Evolutionary conservation across 768 basidiomycete species (phyloP).

Genomic region (Podaxis carcinomalis): DNA sequence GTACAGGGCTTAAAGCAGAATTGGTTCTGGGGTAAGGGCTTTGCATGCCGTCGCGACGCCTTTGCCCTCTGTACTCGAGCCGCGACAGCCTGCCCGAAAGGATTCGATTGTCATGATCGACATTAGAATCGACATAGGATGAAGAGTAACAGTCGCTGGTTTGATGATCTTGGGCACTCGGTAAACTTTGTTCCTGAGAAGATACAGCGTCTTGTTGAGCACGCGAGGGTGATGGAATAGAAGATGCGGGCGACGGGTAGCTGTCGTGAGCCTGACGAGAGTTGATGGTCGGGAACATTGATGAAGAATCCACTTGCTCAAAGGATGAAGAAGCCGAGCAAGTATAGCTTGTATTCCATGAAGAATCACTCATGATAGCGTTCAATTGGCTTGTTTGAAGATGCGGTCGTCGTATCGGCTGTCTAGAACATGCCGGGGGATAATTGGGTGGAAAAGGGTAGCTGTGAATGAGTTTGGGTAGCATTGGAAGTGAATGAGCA

Average conservation of each 20-base stretch:
- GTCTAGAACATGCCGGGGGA: conserved; percentile 11
- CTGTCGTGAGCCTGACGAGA: conserved; percentile 11
- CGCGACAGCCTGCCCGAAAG: conserved; percentile 10
- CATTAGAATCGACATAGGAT: conserved; percentile 6
- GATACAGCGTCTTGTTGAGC: conserved; percentile 4
- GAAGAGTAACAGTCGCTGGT: conserved; percentile 10
- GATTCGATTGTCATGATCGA: conserved; percentile 5
- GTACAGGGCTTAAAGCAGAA: conserved; percentile 6
- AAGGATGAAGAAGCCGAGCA: conserved; percentile 7
- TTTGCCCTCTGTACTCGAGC: conserved; percentile 9
- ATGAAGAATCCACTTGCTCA: conserved; percentile 8
- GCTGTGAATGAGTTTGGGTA: conserved; percentile 10
- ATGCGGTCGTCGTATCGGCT: conserved; percentile 10
- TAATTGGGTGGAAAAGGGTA: conserved; percentile 5
- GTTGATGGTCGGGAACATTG: conserved; percentile 8
- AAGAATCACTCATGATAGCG: conserved; percentile 10
- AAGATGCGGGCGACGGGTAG: conserved; percentile 12
- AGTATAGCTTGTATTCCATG: conserved; percentile 9
- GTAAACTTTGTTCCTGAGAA: conserved; percentile 4
- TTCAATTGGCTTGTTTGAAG: conserved; percentile 10
- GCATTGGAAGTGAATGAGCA: conserved; percentile 5
- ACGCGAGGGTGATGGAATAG: conserved; percentile 11
- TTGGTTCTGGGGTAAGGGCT: conserved; percentile 7
- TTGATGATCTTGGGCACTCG: conserved; percentile 4
- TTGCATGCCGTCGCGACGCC: conserved; percentile 7